A percentile compares a stretch with the other conserved stretches of the same genome.
These are phyloP conservation scores for Hypoxylon crocopeplum DNA, from an alignment of 495 filamentous ascomycete species.

Conservation along the genomic window DNA sequence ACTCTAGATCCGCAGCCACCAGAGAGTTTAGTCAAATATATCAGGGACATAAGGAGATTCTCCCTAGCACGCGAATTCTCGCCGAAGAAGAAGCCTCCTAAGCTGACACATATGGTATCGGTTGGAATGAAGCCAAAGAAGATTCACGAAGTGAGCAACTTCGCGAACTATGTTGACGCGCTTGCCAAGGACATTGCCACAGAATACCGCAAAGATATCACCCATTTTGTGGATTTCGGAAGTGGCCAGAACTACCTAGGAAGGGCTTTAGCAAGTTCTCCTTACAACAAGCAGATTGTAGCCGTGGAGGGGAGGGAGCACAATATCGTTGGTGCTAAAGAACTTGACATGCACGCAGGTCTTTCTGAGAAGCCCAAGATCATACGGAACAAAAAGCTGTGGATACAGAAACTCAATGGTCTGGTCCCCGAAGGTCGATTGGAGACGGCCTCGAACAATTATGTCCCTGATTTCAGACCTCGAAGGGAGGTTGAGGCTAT, in stretches of 20 bases:
- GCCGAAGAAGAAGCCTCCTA: slow-evolving; percentile 49
- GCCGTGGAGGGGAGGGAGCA: slow-evolving; percentile 87
- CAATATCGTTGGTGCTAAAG: slow-evolving; percentile 84
- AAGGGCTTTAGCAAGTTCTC: slow-evolving; percentile 79
- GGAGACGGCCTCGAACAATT: slow-evolving; percentile 42
- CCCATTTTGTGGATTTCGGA: slow-evolving; percentile 93
- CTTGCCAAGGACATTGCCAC: slow-evolving; percentile 59
- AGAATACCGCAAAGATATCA: slow-evolving; percentile 59
- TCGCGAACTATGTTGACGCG: slow-evolving; percentile 61
- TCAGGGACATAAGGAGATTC: slow-evolving; percentile 73
- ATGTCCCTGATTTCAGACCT: slow-evolving; percentile 54
- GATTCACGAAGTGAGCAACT: slow-evolving; percentile 83
- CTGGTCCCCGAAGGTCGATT: slow-evolving; percentile 46
- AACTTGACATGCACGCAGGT: slow-evolving; percentile 78
- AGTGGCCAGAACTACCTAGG: slow-evolving; percentile 97
- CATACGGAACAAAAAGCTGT: slow-evolving; percentile 78
- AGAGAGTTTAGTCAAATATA: slow-evolving; percentile 72
- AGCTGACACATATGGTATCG: slow-evolving; percentile 71
- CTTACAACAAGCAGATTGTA: slow-evolving; percentile 85
- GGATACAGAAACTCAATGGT: slow-evolving; percentile 55
- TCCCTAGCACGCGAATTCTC: slow-evolving; percentile 69
- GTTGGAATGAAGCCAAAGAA: slow-evolving; percentile 98
- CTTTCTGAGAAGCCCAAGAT: slow-evolving; percentile 70
- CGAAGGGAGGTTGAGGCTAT: slow-evolving; percentile 52
- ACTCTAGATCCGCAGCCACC: slow-evolving; percentile 65